Base-by-base conservation (phyloP, 139 green algal species). In the Marvania coccoides region DNA sequence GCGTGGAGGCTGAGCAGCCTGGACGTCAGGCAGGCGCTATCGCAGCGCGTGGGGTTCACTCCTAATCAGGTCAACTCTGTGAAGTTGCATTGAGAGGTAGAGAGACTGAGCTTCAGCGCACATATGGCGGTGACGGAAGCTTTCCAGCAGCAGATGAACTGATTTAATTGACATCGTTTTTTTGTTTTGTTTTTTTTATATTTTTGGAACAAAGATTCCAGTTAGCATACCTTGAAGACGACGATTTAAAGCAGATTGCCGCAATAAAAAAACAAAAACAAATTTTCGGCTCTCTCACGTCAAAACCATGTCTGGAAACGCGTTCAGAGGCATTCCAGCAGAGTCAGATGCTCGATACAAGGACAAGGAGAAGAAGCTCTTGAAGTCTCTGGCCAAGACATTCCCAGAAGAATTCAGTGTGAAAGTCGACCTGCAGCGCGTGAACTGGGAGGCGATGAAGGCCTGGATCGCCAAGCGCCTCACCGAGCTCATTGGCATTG, bases 391-490 rank as follows among this genome's bases (percentile, higher is more conserved):
- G 37, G 63, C 33, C 6, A 85, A 85, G 45, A 91, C 90, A 68
- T 91, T 94, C 45, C 86, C 86, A 0, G 70, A 83, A n/a, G 89
- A 95, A 74, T 82, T 90, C 24, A 73, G 81, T 9, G 56, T 80
- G 3, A 87, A 90, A 63, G 82, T 96, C 0, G 81, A 97, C 74
- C 62, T 91, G 23, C 74, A 54, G 23, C 87, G 86, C 42, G 81
- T 97, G 15, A 92, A 95, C 45, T 89, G 92, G 87, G 80, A 87
- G 9, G 81, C 91, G 8, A 95, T 98, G 73, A 89, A 92, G 62
- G 82, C 86, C 31, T 98, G 93, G 93, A 92, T 97, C 10, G 83
- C 82, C 5, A 90, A 90, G 57, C 76, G 93, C 1, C 80, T 97
- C 1, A 98, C 91, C 1, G 87, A 98, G 79, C 70, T 98, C 31